phyloP scores from a whole-genome alignment of 164 flowering plant species.

The Sextonia rubra region DNA sequence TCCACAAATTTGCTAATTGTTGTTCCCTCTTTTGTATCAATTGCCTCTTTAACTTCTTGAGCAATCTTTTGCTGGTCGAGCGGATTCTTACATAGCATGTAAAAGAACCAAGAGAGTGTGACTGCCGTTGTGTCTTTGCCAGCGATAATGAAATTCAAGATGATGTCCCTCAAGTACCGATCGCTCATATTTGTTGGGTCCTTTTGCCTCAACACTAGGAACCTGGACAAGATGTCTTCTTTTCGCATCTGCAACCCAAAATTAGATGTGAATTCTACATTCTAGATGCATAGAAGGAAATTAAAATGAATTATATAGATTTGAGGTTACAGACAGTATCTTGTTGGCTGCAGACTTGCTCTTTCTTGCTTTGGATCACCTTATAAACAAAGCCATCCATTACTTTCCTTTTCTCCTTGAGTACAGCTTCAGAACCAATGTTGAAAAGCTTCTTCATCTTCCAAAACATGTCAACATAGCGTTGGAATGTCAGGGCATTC shows the following conservation, averaged over 20 bases:
- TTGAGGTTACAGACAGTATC: not conserved
- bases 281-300: no score
- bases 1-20: constrained; percentile 32
- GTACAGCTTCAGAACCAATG: constrained; percentile 52
- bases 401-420: constrained; percentile 40
- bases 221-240: constrained; percentile 66
- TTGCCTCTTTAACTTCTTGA: constrained; percentile 37
- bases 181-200: constrained; percentile 48
- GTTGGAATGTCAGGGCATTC: constrained; percentile 37
- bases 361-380: constrained; percentile 39
- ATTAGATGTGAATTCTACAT: not conserved
- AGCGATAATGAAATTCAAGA: constrained; percentile 55
- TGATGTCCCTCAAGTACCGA: constrained; percentile 54
- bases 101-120: constrained; percentile 72
- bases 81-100: constrained; percentile 60
- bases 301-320: no score
- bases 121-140: constrained; percentile 59
- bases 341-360: constrained; percentile 19
- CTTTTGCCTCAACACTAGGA: constrained; percentile 42
- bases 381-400: constrained; percentile 44
- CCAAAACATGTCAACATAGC: constrained; percentile 60
- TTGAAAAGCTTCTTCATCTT: constrained; percentile 51
- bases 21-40: not conserved
- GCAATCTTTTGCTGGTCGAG: constrained; percentile 49
- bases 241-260: constrained; percentile 12